These are phyloP conservation scores for Rhodotorula babjevae DNA, from an alignment of 768 basidiomycete species.

Conservation along the genomic window DNA sequence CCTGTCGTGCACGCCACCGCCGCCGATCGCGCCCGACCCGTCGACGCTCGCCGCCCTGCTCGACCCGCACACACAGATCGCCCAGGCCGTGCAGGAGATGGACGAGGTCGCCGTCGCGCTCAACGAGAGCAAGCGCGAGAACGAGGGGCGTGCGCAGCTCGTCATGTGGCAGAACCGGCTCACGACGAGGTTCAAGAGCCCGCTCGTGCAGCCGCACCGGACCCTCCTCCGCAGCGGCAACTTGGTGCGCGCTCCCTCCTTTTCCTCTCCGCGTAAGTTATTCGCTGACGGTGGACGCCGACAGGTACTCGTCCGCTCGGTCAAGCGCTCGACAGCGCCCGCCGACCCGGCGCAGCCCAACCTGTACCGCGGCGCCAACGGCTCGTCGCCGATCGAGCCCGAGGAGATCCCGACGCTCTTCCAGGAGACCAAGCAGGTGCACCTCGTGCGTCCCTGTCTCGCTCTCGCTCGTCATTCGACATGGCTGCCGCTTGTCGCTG, in stretches of 20 bases:
- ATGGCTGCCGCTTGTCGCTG: neutral
- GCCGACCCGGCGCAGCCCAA: conserved; percentile 38
- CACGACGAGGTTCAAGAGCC: conserved; percentile 84
- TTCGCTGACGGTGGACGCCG: too few species aligned
- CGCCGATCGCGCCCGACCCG: neutral
- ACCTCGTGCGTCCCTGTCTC: conserved; percentile 16
- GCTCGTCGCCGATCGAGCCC: conserved; percentile 46
- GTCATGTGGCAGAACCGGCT: conserved; percentile 86
- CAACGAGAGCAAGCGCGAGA: conserved; percentile 96
- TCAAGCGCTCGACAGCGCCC: conserved; percentile 26
- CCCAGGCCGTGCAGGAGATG: conserved; percentile 79
- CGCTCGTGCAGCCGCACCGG: conserved; percentile 96
- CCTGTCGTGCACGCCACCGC: conserved; percentile 45
- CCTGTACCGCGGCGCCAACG: neutral
- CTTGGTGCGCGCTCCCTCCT: conserved; percentile 57
- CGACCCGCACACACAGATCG: conserved; percentile 65
- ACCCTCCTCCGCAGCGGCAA: conserved; percentile 90
- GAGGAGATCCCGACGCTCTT: conserved; percentile 81
- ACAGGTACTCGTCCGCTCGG: conserved; percentile 24
- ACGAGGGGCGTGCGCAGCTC: conserved; percentile 83
- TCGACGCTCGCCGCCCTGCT: conserved; percentile 48
- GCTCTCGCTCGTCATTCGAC: neutral
- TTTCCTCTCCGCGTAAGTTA: too few species aligned
- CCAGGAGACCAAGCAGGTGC: conserved; percentile 24
- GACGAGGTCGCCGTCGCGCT: conserved; percentile 83